A percentile compares a stretch with the other conserved stretches of the same genome.
phyloP scores from a whole-genome alignment of 2,329 filamentous ascomycete genomes.

The Aspergillus phoenicis region DNA sequence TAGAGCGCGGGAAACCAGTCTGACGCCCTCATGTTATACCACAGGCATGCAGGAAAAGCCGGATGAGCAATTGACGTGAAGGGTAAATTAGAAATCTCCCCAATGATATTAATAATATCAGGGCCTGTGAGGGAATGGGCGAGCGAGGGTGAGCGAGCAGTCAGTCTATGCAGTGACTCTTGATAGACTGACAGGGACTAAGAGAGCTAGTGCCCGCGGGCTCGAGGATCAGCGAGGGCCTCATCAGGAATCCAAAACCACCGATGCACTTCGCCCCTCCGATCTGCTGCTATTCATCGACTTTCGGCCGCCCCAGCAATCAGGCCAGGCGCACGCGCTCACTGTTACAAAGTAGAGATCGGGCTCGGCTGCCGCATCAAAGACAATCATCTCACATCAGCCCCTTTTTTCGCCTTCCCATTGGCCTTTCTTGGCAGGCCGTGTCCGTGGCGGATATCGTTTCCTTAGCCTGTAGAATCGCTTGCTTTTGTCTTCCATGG shows the following conservation, averaged over 20 bases:
- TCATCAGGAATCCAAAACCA: not conserved
- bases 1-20: not conserved
- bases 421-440: not conserved
- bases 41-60: not conserved
- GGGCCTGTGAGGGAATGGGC: not conserved
- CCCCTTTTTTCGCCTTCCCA: not conserved
- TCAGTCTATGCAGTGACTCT: not conserved
- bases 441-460: not conserved
- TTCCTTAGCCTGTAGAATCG: not conserved
- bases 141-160: not conserved
- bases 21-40: not conserved
- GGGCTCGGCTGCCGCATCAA: not conserved
- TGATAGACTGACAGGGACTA: not conserved
- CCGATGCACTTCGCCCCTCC: not conserved
- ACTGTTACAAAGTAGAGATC: not conserved
- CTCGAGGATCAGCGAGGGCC: not conserved
- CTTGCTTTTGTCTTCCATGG: not conserved
- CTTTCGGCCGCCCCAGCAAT: not conserved
- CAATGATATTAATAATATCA: not conserved
- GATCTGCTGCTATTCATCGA: not conserved
- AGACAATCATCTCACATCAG: not conserved
- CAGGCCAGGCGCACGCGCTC: not conserved
- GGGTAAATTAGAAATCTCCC: not conserved
- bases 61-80: not conserved
- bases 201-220: not conserved